A percentile compares a stretch with the other conserved stretches of the same genome.
Evolutionary conservation across 257 asterid genomes (phyloP).

Genomic region (Ballota nigra): DNA sequence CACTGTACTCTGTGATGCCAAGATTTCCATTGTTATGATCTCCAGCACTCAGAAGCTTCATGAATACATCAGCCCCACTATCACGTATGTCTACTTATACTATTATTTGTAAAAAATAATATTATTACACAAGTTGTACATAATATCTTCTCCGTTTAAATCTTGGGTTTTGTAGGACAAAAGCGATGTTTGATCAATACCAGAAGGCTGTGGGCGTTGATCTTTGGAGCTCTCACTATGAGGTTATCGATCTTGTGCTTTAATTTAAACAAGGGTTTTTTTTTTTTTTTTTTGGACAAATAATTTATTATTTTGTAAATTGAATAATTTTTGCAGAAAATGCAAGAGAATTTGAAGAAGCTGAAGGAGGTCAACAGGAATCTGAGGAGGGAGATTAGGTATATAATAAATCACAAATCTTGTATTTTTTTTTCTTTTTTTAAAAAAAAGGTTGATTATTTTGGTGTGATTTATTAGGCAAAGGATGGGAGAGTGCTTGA

Average conservation of each 20-base stretch:
- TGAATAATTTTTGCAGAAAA: conserved; percentile 49
- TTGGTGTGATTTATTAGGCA: conserved; percentile 27
- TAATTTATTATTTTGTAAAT: not conserved
- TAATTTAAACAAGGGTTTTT: not conserved
- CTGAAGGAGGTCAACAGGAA: conserved; percentile 74
- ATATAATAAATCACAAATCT: not conserved
- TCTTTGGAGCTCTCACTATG: conserved; percentile 82
- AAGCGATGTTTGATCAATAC: conserved; percentile 74
- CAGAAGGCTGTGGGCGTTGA: conserved; percentile 72
- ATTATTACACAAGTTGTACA: too few relatives aligned
- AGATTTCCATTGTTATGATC: conserved; percentile 80
- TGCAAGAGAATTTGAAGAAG: conserved; percentile 91
- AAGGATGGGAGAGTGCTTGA: conserved; percentile 56
- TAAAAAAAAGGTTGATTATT: not conserved
- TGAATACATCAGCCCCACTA: conserved; percentile 78
- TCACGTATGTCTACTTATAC: conserved; percentile 36
- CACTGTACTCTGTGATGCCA: conserved; percentile 90
- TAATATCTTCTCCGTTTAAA: too few relatives aligned
- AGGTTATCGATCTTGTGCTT: conserved; percentile 38
- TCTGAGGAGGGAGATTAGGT: conserved; percentile 84
- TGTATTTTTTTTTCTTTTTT: not conserved
- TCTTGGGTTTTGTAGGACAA: conserved; percentile 44
- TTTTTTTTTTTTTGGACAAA: not conserved
- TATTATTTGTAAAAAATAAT: too few relatives aligned
- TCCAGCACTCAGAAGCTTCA: conserved; percentile 89